phyloP scores from a whole-genome alignment of 495 filamentous ascomycete genomes.

The Cercophora sp. region DNA sequence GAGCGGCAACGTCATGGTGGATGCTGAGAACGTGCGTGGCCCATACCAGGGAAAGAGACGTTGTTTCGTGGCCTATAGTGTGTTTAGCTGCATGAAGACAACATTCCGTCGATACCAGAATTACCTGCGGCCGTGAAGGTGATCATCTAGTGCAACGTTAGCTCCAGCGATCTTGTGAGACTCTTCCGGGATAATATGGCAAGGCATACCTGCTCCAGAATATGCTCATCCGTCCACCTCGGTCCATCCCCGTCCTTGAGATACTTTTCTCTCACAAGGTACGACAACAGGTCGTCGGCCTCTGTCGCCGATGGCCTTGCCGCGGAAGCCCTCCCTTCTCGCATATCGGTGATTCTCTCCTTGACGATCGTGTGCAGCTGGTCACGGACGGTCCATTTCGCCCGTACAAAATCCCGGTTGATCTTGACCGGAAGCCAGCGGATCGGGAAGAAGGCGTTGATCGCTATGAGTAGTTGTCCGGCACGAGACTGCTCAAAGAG shows the following conservation, averaged over 20 bases:
- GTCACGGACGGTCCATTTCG: constrained; percentile 20
- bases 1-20: neutral
- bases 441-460: constrained; percentile 22
- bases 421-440: constrained; percentile 27
- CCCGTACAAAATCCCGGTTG: constrained; percentile 19
- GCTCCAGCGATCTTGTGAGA: neutral
- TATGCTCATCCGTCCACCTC: neutral
- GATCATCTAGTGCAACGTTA: neutral
- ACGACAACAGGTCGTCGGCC: neutral
- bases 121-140: neutral
- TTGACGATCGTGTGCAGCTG: constrained; percentile 48
- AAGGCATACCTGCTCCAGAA: neutral
- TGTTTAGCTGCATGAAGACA: too few species aligned
- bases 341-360: constrained; percentile 17
- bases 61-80: constrained; percentile 5
- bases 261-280: neutral
- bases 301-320: neutral
- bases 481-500: constrained; percentile 22
- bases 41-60: neutral
- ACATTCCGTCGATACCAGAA: too few species aligned
- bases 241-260: neutral
- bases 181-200: neutral
- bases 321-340: neutral
- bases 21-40: neutral
- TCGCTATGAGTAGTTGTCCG: constrained; percentile 23